Percentiles rank a stretch among this genome's conserved stretches.
These are phyloP conservation scores for Acorus gramineus DNA, from an alignment of 106 monocot species.

Conservation along the genomic window DNA sequence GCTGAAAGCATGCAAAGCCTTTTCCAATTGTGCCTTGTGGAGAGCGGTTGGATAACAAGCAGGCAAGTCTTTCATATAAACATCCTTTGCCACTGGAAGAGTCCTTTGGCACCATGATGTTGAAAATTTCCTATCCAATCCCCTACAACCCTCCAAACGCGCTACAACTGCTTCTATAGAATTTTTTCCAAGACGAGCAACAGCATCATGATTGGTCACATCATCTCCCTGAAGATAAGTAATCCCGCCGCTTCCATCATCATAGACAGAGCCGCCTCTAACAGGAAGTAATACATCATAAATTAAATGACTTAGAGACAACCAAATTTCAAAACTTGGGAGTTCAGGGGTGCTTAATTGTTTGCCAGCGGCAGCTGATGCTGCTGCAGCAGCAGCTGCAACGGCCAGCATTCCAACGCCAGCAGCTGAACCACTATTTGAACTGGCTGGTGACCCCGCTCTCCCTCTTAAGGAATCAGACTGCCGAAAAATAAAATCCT, in stretches of 20 bases:
- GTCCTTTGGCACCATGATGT: conserved; percentile 75
- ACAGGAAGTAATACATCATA: conserved; percentile 40
- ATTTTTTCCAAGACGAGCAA: conserved; percentile 7
- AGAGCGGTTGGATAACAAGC: conserved; percentile 67
- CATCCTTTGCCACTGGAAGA: conserved; percentile 69
- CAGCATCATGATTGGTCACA: conserved; percentile 13
- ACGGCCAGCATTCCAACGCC: conserved; percentile 86
- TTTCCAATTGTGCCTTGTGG: conserved; percentile 60
- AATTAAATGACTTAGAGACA: conserved; percentile 35
- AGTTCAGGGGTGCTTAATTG: conserved; percentile 47
- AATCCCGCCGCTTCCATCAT: conserved; percentile 8
- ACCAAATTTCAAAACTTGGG: conserved; percentile 65
- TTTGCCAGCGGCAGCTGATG: conserved; percentile 67
- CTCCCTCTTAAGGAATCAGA: conserved; percentile 71
- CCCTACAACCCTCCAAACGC: conserved; percentile 52
- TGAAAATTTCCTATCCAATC: conserved; percentile 72
- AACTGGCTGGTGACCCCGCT: conserved; percentile 42
- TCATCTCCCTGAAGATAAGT: conserved; percentile 4
- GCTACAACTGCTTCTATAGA: conserved; percentile 33
- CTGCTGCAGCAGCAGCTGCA: conserved; percentile 83
- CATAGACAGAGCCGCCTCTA: conserved; percentile 16
- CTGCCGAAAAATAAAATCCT: conserved; percentile 78
- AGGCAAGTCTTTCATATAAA: conserved; percentile 80
- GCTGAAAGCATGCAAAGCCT: conserved; percentile 58
- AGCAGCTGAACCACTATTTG: conserved; percentile 40